A percentile compares a stretch with the other conserved stretches of the same genome.
Conservation (phyloP, 345 rosid genomes). For the Rubroshorea leprosula region DNA sequence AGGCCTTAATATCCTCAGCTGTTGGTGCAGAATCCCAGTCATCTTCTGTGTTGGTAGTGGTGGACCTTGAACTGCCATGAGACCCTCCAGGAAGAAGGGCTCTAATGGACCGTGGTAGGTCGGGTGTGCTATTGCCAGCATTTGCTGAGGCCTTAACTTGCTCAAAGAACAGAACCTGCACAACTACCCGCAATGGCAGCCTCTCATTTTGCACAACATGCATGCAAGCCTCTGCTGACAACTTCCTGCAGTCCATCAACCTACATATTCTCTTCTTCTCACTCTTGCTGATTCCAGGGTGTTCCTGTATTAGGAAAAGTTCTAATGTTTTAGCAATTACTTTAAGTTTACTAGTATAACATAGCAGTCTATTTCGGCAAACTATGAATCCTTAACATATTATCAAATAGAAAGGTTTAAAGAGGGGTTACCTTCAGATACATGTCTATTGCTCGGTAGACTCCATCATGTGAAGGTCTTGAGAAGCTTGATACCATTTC, state of each 20-base stretch:
- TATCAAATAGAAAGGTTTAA: not conserved
- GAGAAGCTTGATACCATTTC: conserved; percentile 43
- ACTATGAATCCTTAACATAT: not conserved
- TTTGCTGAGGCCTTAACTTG: conserved; percentile 54
- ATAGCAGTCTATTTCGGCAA: not conserved
- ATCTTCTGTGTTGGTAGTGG: conserved; percentile 76
- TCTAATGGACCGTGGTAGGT: conserved; percentile 41
- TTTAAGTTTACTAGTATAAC: not conserved
- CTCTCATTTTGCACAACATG: conserved; percentile 89
- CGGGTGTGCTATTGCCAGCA: conserved; percentile 52
- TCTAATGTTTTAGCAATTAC: not conserved
- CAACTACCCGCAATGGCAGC: conserved; percentile 72
- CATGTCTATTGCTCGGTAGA: conserved; percentile 74
- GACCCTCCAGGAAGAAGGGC: conserved; percentile 54
- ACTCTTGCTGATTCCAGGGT: conserved; percentile 50
- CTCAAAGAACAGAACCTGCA: conserved; percentile 88
- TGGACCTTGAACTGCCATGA: conserved; percentile 78
- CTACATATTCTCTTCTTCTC: conserved; percentile 67
- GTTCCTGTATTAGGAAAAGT: conserved; percentile 34
- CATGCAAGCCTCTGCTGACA: conserved; percentile 72
- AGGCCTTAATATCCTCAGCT: conserved; percentile 60
- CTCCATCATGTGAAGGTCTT: conserved; percentile 55
- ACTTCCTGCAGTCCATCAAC: conserved; percentile 73
- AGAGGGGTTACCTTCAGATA: conserved; percentile 54
- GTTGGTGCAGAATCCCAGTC: conserved; percentile 86